Evolutionary conservation across 2,329 filamentous ascomycete species (phyloP), one percentile per base, ranked within the genome.

Genomic region (Grosmannia penicillata): DNA sequence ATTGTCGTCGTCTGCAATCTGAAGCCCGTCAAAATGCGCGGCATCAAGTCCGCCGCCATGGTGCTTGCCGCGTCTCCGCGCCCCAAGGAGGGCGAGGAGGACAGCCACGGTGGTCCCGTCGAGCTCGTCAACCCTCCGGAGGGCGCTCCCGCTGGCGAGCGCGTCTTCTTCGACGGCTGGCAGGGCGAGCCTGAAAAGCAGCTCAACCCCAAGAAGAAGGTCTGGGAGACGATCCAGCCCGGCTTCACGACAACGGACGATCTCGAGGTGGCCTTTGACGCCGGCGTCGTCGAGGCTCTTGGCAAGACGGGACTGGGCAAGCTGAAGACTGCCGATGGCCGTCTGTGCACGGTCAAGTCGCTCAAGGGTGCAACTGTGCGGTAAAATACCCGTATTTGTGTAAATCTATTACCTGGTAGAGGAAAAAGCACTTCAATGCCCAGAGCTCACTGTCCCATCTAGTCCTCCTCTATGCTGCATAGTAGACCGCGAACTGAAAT

Each of bases 21-120:
- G 49, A 98, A 98, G 71, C 91, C 91, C 36, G 91, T 96, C 58
- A 98, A 93, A 60, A 98, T 98, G 91, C 83, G 91, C 47, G 91
- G 91, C 48, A 70, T 76, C 64, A 75, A 75, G 63, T 76, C 72
- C 4, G 72, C 63, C 49, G 72, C 87, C 53, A 96, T 98, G 91
- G 91, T 98, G 14, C 73, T 98, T 28, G 91, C 91, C 9, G 91
- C 91, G 3, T 94, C 85, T 15, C 91, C 89, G n/a, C 70, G 71
- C 43, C 59, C 82, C 34, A 77, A 78, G 53, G 82, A 89, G 53
- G 89, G 86, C 32, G 87, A 86, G 54, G 80, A 73, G 35, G 79
- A 83, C 54, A 75, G 89, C 57, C 85, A 94, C 66, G 85, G 78
- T 47, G 82, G 84, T 4, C 85, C 87, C 25, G 85, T 98, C 42